Conservation (phyloP, 2,329 filamentous ascomycete species). For the Dactylellina cionopaga region DNA sequence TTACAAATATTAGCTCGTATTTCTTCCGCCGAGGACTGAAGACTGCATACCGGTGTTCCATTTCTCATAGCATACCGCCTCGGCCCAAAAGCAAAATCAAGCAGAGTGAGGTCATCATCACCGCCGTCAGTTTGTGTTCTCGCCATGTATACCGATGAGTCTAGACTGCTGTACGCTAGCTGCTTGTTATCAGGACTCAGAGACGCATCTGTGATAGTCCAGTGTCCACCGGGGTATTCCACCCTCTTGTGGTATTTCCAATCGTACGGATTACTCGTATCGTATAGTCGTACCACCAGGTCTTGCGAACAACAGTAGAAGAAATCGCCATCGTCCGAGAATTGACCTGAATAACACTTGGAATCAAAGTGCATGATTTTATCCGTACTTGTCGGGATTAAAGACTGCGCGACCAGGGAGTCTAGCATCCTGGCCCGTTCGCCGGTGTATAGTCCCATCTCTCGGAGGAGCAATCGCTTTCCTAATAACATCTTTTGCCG, state of each 20-base stretch:
- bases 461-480: slow-evolving; percentile 77
- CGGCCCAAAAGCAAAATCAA: slow-evolving; percentile 55
- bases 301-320: slow-evolving; percentile 94
- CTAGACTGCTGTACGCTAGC: slow-evolving; percentile 90
- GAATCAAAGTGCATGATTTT: slow-evolving; percentile 87
- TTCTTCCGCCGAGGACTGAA: neutral
- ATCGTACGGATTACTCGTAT: slow-evolving; percentile 91
- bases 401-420: slow-evolving; percentile 31
- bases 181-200: slow-evolving; percentile 91
- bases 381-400: slow-evolving; percentile 66
- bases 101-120: slow-evolving; percentile 59
- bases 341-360: slow-evolving; percentile 93
- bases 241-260: slow-evolving; percentile 97
- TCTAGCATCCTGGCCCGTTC: slow-evolving; percentile 66
- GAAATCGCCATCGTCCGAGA: slow-evolving; percentile 96
- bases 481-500: slow-evolving; percentile 71
- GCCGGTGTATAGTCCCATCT: slow-evolving; percentile 75
- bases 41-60: slow-evolving; percentile 62
- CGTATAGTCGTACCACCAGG: slow-evolving; percentile 95
- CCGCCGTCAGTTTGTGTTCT: slow-evolving; percentile 76
- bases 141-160: slow-evolving; percentile 83
- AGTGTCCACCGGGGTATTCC: slow-evolving; percentile 83
- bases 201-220: slow-evolving; percentile 95
- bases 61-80: slow-evolving; percentile 54
- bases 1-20: slow-evolving; percentile 58